Evolutionary conservation across 2,329 filamentous ascomycete species (phyloP).

Genomic region (Cryphonectria parasitica): DNA sequence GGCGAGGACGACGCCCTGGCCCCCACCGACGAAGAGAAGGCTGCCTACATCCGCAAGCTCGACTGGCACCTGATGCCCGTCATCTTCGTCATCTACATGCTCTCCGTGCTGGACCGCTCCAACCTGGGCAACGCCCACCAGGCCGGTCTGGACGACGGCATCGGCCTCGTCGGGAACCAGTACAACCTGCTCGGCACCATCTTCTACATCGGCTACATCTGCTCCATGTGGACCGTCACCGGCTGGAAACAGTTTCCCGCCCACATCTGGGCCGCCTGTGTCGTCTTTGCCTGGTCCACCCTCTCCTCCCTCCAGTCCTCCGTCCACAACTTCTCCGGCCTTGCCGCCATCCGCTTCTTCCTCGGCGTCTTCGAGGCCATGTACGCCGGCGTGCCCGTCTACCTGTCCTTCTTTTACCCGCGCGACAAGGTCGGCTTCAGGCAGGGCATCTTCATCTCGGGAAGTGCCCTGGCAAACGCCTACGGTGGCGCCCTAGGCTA

Average conservation of each 20-base stretch:
- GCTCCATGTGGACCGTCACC: slow-evolving; percentile 28
- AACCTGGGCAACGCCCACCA: slow-evolving; percentile 37
- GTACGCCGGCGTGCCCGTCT: slow-evolving; percentile 43
- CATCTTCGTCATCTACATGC: slow-evolving; percentile 37
- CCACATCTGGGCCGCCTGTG: slow-evolving; percentile 45
- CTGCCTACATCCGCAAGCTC: slow-evolving; percentile 26
- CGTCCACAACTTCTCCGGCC: slow-evolving; percentile 42
- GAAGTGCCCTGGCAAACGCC: slow-evolving; percentile 43
- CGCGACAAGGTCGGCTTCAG: slow-evolving; percentile 59
- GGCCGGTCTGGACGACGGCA: slow-evolving; percentile 37
- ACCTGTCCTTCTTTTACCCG: slow-evolving; percentile 62
- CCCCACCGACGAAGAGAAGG: slow-evolving; percentile 16
- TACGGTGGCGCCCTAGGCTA: slow-evolving; percentile 46
- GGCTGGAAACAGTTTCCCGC: slow-evolving; percentile 33
- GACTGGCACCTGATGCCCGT: slow-evolving; percentile 34
- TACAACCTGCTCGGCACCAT: slow-evolving; percentile 37
- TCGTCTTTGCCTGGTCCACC: slow-evolving; percentile 48
- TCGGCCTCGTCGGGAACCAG: slow-evolving; percentile 33
- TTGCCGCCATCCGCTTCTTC: slow-evolving; percentile 47
- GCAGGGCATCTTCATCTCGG: slow-evolving; percentile 57
- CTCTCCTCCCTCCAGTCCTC: slow-evolving; percentile 48
- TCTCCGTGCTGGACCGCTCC: slow-evolving; percentile 39
- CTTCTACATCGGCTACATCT: slow-evolving; percentile 33
- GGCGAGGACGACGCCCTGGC: neutral
- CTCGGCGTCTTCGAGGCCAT: slow-evolving; percentile 47